Conservation (phyloP, 805 yeast species). For the Lachancea sp. region DNA sequence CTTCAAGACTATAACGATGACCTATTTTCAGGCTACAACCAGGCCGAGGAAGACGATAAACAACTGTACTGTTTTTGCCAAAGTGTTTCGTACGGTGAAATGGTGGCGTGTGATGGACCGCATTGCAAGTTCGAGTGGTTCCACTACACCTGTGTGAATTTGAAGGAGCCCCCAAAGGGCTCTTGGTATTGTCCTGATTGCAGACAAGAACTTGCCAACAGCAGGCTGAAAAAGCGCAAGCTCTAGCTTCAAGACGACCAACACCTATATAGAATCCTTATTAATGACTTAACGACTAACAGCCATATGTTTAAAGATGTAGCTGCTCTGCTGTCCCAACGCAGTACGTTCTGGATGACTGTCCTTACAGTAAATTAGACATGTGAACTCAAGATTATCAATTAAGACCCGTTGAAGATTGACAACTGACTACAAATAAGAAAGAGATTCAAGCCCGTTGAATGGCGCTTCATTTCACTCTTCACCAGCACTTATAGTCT, state of each 20-base stretch:
- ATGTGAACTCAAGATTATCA: too few relatives aligned
- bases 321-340: neutral
- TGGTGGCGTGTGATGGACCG: slow-evolving; percentile 94
- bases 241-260: neutral
- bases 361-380: neutral
- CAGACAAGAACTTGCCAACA: slow-evolving; percentile 34
- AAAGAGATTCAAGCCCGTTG: too few relatives aligned
- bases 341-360: neutral
- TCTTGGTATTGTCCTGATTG: slow-evolving; percentile 95
- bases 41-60: slow-evolving; percentile 52
- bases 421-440: too few relatives aligned
- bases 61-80: slow-evolving; percentile 86
- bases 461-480: too few relatives aligned
- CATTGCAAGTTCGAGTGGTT: slow-evolving; percentile 92
- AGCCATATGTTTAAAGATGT: neutral
- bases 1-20: slow-evolving; percentile 30
- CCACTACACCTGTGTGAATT: slow-evolving; percentile 91
- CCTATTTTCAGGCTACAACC: slow-evolving; percentile 29
- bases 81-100: slow-evolving; percentile 88
- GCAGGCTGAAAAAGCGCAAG: slow-evolving; percentile 24
- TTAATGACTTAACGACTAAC: slow-evolving; percentile 1
- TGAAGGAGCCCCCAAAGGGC: slow-evolving; percentile 82
- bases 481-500: too few relatives aligned
- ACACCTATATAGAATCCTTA: neutral
- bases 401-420: too few relatives aligned